Evolutionary conservation across 2,329 filamentous ascomycete genomes (phyloP).

Genomic region (Thelonectria blattea): DNA sequence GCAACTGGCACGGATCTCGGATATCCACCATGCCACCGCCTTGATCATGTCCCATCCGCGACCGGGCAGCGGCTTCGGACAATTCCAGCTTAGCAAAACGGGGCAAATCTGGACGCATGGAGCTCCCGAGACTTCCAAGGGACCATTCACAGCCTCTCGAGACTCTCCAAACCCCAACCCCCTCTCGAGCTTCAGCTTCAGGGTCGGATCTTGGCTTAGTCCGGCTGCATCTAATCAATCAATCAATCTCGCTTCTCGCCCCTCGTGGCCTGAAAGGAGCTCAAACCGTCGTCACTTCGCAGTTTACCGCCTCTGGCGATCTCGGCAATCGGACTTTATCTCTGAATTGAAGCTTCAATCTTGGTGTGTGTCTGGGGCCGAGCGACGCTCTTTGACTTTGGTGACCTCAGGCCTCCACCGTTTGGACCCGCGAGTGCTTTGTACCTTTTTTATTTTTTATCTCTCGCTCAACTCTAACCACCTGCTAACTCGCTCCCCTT

Average conservation of each 20-base stretch:
- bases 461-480: neutral
- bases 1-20: neutral
- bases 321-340: slow-evolving; percentile 10
- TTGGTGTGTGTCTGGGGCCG: neutral
- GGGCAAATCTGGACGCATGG: neutral
- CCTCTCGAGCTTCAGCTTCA: too few relatives aligned
- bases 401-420: slow-evolving; percentile 3
- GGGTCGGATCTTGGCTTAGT: too few relatives aligned
- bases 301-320: slow-evolving; percentile 5
- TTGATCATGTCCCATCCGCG: neutral
- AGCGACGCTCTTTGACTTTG: too few relatives aligned
- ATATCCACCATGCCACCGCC: neutral
- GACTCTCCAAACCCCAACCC: too few relatives aligned
- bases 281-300: neutral
- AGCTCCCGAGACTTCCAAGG: neutral
- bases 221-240: slow-evolving; percentile 9
- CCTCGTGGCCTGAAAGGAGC: neutral
- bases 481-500: neutral
- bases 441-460: neutral
- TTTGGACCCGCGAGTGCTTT: neutral
- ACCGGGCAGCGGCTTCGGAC: neutral
- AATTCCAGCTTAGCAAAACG: neutral
- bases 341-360: neutral
- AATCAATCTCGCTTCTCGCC: slow-evolving; percentile 6
- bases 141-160: neutral